Evolutionary conservation across 805 yeast genomes (phyloP).

Genomic region (Yamadazyma olivae): DNA sequence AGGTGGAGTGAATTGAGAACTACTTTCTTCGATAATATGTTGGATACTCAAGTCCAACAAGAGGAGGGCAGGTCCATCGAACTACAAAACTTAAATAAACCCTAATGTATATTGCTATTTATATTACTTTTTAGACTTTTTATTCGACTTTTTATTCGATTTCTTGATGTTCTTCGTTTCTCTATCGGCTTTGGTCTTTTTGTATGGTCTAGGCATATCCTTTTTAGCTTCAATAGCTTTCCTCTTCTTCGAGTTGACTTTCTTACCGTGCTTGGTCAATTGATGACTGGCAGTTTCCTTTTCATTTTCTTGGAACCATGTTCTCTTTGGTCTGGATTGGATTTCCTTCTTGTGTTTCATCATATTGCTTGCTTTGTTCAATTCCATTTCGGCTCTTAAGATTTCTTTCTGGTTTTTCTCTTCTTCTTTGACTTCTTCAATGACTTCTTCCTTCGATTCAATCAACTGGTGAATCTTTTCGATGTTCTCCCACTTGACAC

Average conservation of each 20-base stretch:
- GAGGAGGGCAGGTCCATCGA: constrained; percentile 11
- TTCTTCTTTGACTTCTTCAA: constrained; percentile 79
- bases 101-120: no score
- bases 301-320: constrained; percentile 82
- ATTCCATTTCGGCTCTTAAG: constrained; percentile 85
- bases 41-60: constrained; percentile 45
- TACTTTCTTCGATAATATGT: constrained; percentile 83
- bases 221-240: constrained; percentile 61
- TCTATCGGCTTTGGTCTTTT: constrained; percentile 78
- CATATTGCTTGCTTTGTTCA: constrained; percentile 80
- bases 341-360: constrained; percentile 80
- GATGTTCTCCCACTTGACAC: constrained; percentile 85
- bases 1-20: constrained; percentile 89
- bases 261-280: constrained; percentile 49
- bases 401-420: constrained; percentile 88
- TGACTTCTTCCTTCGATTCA: constrained; percentile 53
- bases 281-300: constrained; percentile 37
- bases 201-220: constrained; percentile 60
- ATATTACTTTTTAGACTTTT: no score
- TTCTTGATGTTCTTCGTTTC: constrained; percentile 34
- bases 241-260: constrained; percentile 65
- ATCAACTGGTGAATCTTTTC: constrained; percentile 64
- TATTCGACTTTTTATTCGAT: constrained; percentile 1
- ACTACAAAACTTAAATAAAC: constrained; percentile 7
- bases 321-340: constrained; percentile 85